Evolutionary conservation across 805 yeast species (phyloP).

Genomic region (Wickerhamiella alocasiicola): DNA sequence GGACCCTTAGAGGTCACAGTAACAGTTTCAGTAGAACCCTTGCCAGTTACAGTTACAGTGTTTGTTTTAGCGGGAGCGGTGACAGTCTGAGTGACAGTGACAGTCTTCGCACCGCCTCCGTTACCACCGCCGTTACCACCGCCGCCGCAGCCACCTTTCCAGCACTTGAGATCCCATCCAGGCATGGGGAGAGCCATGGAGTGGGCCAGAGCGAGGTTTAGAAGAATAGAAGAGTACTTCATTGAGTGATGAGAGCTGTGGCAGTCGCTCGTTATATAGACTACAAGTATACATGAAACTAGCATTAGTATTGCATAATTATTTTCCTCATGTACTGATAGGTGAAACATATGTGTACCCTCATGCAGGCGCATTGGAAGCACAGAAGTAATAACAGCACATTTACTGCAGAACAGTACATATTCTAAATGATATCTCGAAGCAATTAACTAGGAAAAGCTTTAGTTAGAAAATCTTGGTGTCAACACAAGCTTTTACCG

Average conservation of each 20-base stretch:
- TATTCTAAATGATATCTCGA: too few species aligned
- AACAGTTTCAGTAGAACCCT: constrained; percentile 2
- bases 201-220: constrained; percentile 7
- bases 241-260: not conserved
- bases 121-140: not conserved
- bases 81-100: constrained; percentile 3
- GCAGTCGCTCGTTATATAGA: not conserved
- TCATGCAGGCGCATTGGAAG: too few species aligned
- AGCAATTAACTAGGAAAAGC: too few species aligned
- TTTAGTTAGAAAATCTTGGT: too few species aligned
- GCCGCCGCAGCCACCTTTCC: constrained; percentile 5
- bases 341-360: too few species aligned
- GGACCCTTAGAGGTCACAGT: constrained; percentile 7
- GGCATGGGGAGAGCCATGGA: constrained; percentile 8
- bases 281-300: not conserved
- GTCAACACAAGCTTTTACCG: too few species aligned
- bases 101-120: not conserved
- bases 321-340: too few species aligned
- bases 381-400: too few species aligned
- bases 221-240: constrained; percentile 10
- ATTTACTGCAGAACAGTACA: too few species aligned
- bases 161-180: constrained; percentile 2
- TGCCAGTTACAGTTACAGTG: constrained; percentile 7
- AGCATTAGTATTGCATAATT: too few species aligned
- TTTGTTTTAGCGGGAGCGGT: not conserved